phyloP scores from a whole-genome alignment of 75 land plant genomes.

The Adiantum capillusveneris region DNA sequence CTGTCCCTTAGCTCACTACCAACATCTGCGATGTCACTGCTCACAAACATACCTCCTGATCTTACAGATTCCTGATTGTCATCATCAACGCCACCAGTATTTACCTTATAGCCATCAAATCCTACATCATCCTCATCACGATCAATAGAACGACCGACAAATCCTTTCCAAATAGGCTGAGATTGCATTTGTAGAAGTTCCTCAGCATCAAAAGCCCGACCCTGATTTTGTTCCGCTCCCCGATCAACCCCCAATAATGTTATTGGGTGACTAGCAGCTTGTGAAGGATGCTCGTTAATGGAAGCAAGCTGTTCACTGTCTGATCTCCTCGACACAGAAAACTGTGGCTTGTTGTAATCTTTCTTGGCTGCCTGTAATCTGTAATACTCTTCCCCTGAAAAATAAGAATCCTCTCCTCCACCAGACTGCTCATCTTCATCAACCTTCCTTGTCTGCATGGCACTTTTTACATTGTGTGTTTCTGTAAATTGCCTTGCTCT shows the following conservation, averaged over 20 bases:
- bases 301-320: not conserved
- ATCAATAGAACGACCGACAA: conserved; percentile 5
- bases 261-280: not conserved
- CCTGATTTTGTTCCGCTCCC: conserved; percentile 9
- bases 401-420: conserved; percentile 29
- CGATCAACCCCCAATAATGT: not conserved
- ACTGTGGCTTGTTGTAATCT: not conserved
- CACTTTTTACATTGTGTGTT: conserved; percentile 3
- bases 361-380: conserved; percentile 14
- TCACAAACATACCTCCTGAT: conserved; percentile 17
- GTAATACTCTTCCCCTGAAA: conserved; percentile 36
- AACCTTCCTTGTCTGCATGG: conserved; percentile 22
- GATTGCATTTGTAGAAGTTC: conserved; percentile 3
- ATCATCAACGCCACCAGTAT: conserved; percentile 8
- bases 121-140: conserved; percentile 4
- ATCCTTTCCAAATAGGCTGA: conserved; percentile 29
- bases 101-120: not conserved
- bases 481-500: conserved; percentile 16
- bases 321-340: not conserved
- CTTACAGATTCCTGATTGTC: conserved; percentile 12
- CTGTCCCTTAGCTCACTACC: conserved; percentile 29
- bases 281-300: not conserved
- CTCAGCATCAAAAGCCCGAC: conserved; percentile 10
- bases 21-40: conserved; percentile 22
- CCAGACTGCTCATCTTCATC: conserved; percentile 31